Base-by-base conservation (phyloP, 1,284 basidiomycete genomes). In the Cutaneotrichosporon dermatis region DNA sequence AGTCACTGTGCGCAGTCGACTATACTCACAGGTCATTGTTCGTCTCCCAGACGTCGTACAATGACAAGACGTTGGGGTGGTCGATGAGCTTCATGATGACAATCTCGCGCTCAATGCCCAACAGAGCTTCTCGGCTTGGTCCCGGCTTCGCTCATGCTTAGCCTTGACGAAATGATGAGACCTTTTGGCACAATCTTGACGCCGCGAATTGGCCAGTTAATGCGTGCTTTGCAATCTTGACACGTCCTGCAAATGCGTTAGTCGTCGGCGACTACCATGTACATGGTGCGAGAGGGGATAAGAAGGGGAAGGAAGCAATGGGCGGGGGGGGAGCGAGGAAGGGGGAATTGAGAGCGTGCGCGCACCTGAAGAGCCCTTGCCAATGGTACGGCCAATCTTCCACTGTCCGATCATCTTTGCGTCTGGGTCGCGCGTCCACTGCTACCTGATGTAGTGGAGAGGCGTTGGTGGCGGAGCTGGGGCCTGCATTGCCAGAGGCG, bases 51-150 rank as follows among this genome's bases (percentile, higher is more conserved):
- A 99, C 95, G 73, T 99, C 95, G 80, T 94, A 95, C 54, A 99
- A 84, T 54, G 87, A 88, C 80, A 96, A 84, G 64, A 99, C 86
- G 77, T 97, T 97, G 2, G 95, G 94, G 74, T 99, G 95, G 69
- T 96, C 90, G 71, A 99, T 90, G 62, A 99, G 87, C 78, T 98
- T 98, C 95, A 99, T 98, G 76, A 99, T 90, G 68, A 98, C 92
- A 62, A 99, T 98, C 79, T 99, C 96, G 65, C 94, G 86, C 78
- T 98, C 93, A 66, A 98, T 88, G 49, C 88, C 87, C 50, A 91
- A 84, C 61, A 89, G 83, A 92, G 87, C 80, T 94, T 95, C 70
- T 96, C 92, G 62, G 83, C 83, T 70, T 68, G 15, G 74, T 73
- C 10, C 72, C 73, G 6, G 88, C 84, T 64, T 86, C 84, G 63